Percentiles rank a stretch among this genome's conserved stretches.
These are phyloP conservation scores for Didymella sp. DNA, from an alignment of 2,329 filamentous ascomycete species.

Conservation along the genomic window DNA sequence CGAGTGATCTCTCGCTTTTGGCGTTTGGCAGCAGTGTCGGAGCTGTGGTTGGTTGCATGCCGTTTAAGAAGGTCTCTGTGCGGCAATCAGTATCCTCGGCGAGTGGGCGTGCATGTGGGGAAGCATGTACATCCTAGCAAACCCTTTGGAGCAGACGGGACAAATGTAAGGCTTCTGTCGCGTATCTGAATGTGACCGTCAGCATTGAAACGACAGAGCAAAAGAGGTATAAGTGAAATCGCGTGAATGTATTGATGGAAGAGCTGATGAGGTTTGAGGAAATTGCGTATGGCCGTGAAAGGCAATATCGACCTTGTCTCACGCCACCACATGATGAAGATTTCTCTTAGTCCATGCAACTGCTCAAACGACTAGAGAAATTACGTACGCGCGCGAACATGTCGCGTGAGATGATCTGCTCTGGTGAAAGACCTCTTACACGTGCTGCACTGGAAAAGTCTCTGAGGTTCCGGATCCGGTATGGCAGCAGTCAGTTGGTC, in stretches of 20 bases:
- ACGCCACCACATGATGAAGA: not conserved
- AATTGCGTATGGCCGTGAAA: not conserved
- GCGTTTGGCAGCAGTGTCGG: constrained; percentile 43
- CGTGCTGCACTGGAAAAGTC: constrained; percentile 59
- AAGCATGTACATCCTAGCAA: constrained; percentile 52
- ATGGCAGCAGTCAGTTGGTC: constrained; percentile 15
- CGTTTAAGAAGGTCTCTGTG: constrained; percentile 59
- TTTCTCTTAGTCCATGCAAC: too few species aligned
- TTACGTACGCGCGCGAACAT: constrained; percentile 58
- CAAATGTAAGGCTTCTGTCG: constrained; percentile 57
- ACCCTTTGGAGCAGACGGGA: constrained; percentile 55
- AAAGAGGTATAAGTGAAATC: too few species aligned
- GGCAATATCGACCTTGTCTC: not conserved
- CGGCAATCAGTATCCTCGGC: constrained; percentile 11
- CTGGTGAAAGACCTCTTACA: constrained; percentile 61
- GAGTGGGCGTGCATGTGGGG: not conserved
- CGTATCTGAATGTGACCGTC: constrained; percentile 36
- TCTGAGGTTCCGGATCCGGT: constrained; percentile 29
- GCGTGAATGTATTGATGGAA: not conserved
- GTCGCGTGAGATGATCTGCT: constrained; percentile 61
- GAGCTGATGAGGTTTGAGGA: not conserved
- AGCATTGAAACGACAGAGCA: too few species aligned
- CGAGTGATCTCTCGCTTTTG: constrained; percentile 36
- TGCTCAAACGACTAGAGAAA: not conserved
- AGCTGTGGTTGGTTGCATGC: constrained; percentile 56